Evolutionary conservation across 148 eudicot species (phyloP).

Genomic region (Rhododendron molle): DNA sequence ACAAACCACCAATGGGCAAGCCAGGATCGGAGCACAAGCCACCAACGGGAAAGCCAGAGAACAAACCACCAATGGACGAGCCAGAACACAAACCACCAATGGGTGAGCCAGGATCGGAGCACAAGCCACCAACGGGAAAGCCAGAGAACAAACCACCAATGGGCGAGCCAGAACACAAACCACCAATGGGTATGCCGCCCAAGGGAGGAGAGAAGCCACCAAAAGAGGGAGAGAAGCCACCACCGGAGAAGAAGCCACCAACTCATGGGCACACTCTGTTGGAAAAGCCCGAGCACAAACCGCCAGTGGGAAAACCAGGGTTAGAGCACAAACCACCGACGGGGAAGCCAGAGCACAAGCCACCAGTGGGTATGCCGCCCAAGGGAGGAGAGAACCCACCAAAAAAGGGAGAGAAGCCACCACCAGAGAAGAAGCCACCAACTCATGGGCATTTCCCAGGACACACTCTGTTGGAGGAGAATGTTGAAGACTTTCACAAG

Average conservation of each 20-base stretch:
- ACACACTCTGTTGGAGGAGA: background rate
- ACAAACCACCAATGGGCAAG: background rate
- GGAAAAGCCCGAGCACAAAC: background rate
- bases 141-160: background rate
- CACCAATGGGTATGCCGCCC: too few species aligned
- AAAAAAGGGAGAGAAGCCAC: too few species aligned
- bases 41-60: background rate
- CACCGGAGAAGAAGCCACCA: background rate
- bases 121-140: background rate
- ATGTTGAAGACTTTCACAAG: background rate
- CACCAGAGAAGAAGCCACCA: background rate
- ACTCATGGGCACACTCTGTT: background rate
- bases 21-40: background rate
- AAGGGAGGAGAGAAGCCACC: too few species aligned
- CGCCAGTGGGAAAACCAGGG: background rate
- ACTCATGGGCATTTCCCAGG: background rate
- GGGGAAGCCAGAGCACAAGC: background rate
- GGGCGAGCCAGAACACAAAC: background rate
- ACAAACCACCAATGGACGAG: background rate
- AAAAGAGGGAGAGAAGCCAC: background rate
- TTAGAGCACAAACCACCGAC: background rate
- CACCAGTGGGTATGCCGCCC: background rate
- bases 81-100: background rate
- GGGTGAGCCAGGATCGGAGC: background rate
- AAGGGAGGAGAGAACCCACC: constrained; percentile 5